Percentiles rank a stretch among this genome's conserved stretches.
Evolutionary conservation across 495 filamentous ascomycete species (phyloP).

Genomic region (Chaetomium tenue): DNA sequence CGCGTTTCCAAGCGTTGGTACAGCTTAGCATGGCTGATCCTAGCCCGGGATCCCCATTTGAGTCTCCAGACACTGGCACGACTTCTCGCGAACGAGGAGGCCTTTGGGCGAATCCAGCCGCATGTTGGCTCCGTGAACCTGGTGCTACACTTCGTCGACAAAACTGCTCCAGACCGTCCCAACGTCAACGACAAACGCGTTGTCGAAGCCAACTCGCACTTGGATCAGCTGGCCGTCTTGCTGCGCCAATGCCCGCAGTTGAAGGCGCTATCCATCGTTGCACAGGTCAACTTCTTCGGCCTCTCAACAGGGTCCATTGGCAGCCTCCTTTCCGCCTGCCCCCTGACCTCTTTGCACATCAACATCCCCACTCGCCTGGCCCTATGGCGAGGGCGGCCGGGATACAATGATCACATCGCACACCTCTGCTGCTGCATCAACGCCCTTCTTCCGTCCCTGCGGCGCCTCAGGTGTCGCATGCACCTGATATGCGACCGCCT

Average conservation of each 20-base stretch:
- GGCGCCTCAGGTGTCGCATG: not conserved
- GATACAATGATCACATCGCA: not conserved
- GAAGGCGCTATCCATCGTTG: not conserved
- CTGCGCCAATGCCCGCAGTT: not conserved
- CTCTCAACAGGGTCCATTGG: not conserved
- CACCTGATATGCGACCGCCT: not conserved
- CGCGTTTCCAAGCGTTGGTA: conserved; percentile 9
- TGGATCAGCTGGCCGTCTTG: not conserved
- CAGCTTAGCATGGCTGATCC: not conserved
- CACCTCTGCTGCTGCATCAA: not conserved
- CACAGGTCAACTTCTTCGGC: not conserved
- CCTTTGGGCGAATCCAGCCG: not conserved
- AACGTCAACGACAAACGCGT: not conserved
- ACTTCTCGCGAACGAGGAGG: not conserved
- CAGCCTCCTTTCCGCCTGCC: not conserved
- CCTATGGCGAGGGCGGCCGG: not conserved
- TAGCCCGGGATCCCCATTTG: not conserved
- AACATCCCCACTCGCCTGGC: not conserved
- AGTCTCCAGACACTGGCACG: not conserved
- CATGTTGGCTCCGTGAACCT: not conserved
- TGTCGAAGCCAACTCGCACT: not conserved
- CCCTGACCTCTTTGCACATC: not conserved
- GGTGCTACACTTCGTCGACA: not conserved
- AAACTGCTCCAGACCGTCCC: not conserved
- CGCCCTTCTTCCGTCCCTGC: not conserved